Conservation (phyloP, 805 yeast species). For the Metahyphopichia silvanorum region DNA sequence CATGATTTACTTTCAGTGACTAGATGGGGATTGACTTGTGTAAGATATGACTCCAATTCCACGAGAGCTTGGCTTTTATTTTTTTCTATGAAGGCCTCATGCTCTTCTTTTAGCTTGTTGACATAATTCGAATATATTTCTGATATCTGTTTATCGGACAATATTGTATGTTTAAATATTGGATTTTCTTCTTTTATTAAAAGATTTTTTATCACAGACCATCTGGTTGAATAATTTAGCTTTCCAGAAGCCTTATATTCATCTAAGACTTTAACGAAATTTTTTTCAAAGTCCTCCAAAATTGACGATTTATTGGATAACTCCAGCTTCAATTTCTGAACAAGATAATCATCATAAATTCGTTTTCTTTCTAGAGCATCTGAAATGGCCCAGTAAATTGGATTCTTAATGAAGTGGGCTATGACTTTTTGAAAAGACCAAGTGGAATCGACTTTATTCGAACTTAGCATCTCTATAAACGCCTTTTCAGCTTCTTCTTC, state of each 20-base stretch:
- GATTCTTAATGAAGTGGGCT: conserved; percentile 52
- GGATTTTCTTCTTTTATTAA: conserved; percentile 61
- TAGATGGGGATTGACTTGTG: conserved; percentile 26
- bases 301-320: conserved; percentile 50
- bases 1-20: conserved; percentile 30
- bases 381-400: conserved; percentile 63
- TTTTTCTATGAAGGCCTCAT: conserved; percentile 16
- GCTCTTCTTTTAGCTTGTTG: conserved; percentile 30
- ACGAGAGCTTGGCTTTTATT: conserved; percentile 46
- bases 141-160: conserved; percentile 55
- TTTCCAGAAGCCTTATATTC: conserved; percentile 26
- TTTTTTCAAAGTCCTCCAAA: conserved; percentile 51
- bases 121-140: conserved; percentile 53
- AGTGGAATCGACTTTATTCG: conserved; percentile 59
- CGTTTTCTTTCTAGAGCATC: conserved; percentile 60
- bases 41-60: conserved; percentile 53
- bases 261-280: conserved; percentile 48
- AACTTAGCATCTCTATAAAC: conserved; percentile 53
- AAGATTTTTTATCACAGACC: conserved; percentile 53
- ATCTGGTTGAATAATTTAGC: conserved; percentile 57
- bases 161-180: conserved; percentile 56
- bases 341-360: conserved; percentile 62
- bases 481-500: conserved; percentile 37
- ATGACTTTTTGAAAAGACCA: conserved; percentile 75
- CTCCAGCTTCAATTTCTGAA: conserved; percentile 42